A percentile compares a stretch with the other conserved stretches of the same genome.
Conservation (phyloP, 805 yeast genomes). For the Saturnispora sekii region DNA sequence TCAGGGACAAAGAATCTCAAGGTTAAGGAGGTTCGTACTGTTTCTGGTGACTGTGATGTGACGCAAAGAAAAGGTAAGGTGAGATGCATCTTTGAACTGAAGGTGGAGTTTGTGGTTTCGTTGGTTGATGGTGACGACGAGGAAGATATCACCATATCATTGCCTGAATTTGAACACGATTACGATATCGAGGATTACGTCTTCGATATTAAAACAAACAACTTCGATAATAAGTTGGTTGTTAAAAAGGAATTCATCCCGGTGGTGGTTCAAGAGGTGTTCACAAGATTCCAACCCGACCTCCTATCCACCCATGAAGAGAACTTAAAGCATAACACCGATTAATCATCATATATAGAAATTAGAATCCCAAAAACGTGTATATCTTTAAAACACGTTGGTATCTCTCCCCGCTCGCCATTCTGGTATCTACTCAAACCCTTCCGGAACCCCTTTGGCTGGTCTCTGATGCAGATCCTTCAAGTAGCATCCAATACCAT, state of each 20-base stretch:
- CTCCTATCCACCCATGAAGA: constrained; percentile 52
- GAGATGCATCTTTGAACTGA: constrained; percentile 63
- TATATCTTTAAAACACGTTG: not conserved
- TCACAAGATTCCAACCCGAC: constrained; percentile 53
- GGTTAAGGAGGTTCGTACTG: constrained; percentile 30
- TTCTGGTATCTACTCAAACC: constrained; percentile 36
- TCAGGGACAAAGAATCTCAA: constrained; percentile 28
- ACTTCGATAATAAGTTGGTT: constrained; percentile 28
- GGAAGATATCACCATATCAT: constrained; percentile 34
- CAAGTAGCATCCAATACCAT: constrained; percentile 34
- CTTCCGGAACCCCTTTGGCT: constrained; percentile 85
- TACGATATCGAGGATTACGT: constrained; percentile 58
- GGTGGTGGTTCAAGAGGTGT: constrained; percentile 30
- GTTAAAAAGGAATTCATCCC: constrained; percentile 47
- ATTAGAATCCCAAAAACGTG: too few relatives aligned
- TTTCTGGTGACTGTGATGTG: constrained; percentile 72
- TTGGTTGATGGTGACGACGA: constrained; percentile 27
- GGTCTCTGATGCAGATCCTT: constrained; percentile 35
- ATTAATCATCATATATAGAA: constrained; percentile 11
- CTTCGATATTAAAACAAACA: constrained; percentile 35
- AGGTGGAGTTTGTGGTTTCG: constrained; percentile 37
- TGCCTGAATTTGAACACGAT: constrained; percentile 72
- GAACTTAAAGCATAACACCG: constrained; percentile 48
- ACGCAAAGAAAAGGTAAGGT: constrained; percentile 79
- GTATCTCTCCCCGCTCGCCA: too few relatives aligned